A percentile compares a stretch with the other conserved stretches of the same genome.
phyloP scores from a whole-genome alignment of 495 filamentous ascomycete genomes.

The Aspergillus asperescens region DNA sequence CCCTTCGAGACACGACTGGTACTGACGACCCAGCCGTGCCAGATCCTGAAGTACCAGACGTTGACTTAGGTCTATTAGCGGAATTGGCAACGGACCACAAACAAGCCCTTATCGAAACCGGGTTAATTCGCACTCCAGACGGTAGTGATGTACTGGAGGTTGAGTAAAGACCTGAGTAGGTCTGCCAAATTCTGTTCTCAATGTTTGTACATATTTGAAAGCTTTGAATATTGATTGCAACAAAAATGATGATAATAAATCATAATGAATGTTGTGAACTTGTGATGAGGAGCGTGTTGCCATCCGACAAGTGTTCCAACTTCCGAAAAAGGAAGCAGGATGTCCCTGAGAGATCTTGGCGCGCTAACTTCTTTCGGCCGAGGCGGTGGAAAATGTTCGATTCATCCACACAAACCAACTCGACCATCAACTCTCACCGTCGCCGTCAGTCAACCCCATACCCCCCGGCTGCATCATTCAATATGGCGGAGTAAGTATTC shows the following conservation, averaged over 20 bases:
- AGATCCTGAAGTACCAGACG: background rate
- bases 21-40: background rate
- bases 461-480: constrained; percentile 29
- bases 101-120: background rate
- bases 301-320: too few relatives aligned
- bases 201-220: too few relatives aligned
- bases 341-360: constrained; percentile 24
- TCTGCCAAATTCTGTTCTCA: too few relatives aligned
- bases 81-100: background rate
- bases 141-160: background rate
- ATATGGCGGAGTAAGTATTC: constrained; percentile 42
- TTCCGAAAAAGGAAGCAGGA: too few relatives aligned
- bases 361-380: constrained; percentile 22
- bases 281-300: too few relatives aligned
- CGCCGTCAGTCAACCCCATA: constrained; percentile 16
- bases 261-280: too few relatives aligned
- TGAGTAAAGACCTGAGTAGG: background rate
- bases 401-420: constrained; percentile 46
- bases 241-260: too few relatives aligned
- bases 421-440: constrained; percentile 26
- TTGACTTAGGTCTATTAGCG: background rate
- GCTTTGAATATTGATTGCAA: too few relatives aligned
- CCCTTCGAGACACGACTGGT: background rate
- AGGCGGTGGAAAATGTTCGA: constrained; percentile 32
- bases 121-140: background rate